These are phyloP conservation scores for Rhynchospora pubera DNA, from an alignment of 176 grass and related monocot species.

Conservation along the genomic window DNA sequence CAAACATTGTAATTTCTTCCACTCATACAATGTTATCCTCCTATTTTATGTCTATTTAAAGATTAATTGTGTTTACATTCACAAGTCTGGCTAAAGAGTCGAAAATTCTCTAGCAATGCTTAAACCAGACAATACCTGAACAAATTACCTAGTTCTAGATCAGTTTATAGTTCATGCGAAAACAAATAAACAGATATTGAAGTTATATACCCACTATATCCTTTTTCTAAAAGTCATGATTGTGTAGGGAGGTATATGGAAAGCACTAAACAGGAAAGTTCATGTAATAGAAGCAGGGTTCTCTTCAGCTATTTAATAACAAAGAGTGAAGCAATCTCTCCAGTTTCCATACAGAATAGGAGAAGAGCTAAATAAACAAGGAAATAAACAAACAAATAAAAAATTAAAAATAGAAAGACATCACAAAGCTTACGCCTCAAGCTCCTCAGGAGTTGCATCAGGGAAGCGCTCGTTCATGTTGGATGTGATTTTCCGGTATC, in stretches of 20 bases:
- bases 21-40: neutral
- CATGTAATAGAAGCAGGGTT: neutral
- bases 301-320: neutral
- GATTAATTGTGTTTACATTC: neutral
- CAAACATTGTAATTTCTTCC: neutral
- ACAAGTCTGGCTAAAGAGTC: neutral
- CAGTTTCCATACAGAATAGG: neutral
- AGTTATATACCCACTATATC: neutral
- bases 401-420: neutral
- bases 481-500: slow-evolving; percentile 92
- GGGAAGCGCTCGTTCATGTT: slow-evolving; percentile 98
- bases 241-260: neutral
- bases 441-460: slow-evolving; percentile 75
- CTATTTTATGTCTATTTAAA: neutral
- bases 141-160: neutral
- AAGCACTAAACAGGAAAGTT: neutral
- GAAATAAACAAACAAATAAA: neutral
- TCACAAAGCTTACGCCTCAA: slow-evolving; percentile 55
- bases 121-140: neutral
- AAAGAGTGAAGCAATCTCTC: neutral
- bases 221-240: neutral
- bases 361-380: neutral
- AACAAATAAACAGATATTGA: neutral
- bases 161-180: neutral
- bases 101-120: neutral